Evolutionary conservation across 192 early-diverging fungal genomes (phyloP).

Genomic region (Backusella morwellensis): DNA sequence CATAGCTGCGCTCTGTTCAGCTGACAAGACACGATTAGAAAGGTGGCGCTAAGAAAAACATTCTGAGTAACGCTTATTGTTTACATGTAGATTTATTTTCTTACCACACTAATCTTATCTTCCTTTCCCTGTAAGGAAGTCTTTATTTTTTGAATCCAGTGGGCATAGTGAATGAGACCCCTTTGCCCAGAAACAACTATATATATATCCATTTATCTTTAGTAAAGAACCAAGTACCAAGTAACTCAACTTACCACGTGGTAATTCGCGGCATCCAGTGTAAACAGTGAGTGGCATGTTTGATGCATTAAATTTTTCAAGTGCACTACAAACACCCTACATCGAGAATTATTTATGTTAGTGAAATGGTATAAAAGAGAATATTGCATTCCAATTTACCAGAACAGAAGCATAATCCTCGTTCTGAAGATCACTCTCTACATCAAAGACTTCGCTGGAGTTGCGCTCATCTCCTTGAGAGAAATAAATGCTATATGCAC

Average conservation of each 20-base stretch:
- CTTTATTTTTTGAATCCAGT: background rate
- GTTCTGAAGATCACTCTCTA: background rate
- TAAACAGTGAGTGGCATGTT: background rate
- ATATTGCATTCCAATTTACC: background rate
- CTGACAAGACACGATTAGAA: background rate
- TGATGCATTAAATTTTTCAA: slow-evolving; percentile 2
- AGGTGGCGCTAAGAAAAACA: background rate
- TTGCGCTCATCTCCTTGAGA: background rate
- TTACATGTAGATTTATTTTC: background rate
- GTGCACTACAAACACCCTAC: slow-evolving; percentile 1
- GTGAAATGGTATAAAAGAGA: background rate
- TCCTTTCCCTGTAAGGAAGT: background rate
- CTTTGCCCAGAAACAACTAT: background rate
- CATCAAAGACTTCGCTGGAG: background rate
- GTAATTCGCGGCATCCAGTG: background rate
- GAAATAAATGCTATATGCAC: background rate
- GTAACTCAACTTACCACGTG: background rate
- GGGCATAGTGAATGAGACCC: background rate
- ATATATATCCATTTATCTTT: background rate
- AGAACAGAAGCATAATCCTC: background rate
- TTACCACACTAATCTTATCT: background rate
- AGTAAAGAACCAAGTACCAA: background rate
- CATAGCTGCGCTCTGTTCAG: background rate
- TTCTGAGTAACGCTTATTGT: background rate
- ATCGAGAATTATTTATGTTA: background rate